phyloP scores from a whole-genome alignment of 306 rosid species.

The Hippophae gyantsensis region DNA sequence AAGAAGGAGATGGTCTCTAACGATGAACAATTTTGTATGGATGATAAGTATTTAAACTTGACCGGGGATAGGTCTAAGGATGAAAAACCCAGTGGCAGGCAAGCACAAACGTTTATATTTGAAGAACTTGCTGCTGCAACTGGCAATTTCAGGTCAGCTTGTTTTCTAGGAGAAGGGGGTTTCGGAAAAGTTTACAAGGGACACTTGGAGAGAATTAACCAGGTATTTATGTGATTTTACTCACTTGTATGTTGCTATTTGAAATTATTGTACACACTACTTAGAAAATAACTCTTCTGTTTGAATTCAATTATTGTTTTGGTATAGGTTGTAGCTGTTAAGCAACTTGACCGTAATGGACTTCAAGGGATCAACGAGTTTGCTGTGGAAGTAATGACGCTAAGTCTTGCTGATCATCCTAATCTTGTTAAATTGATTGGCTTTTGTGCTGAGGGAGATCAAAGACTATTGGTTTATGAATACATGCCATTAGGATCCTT shows the following conservation, averaged over 20 bases:
- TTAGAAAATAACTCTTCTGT: no score
- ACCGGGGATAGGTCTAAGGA: conserved; percentile 34
- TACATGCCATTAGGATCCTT: conserved; percentile 77
- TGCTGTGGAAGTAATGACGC: conserved; percentile 62
- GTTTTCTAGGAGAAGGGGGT: conserved; percentile 73
- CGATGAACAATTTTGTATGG: conserved; percentile 54
- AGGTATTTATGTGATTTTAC: conserved; percentile 39
- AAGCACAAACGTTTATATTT: conserved; percentile 44
- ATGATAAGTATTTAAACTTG: conserved; percentile 53
- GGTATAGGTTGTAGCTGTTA: conserved; percentile 72
- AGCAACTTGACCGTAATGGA: conserved; percentile 63
- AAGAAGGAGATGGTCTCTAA: conserved; percentile 35
- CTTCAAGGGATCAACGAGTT: conserved; percentile 72
- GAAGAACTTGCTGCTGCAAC: conserved; percentile 54
- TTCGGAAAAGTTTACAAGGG: conserved; percentile 80
- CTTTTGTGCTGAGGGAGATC: conserved; percentile 74
- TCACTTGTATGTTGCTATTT: neutral
- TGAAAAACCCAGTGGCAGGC: conserved; percentile 25
- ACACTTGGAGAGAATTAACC: conserved; percentile 33
- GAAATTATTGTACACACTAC: no score
- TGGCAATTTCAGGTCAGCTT: conserved; percentile 38
- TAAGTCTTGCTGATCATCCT: conserved; percentile 57
- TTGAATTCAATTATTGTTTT: conserved; percentile 1
- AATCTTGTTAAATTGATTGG: conserved; percentile 79
- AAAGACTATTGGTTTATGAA: conserved; percentile 77